Base-by-base conservation (phyloP, 2,329 filamentous ascomycete genomes). In the Septoria linicola region DNA sequence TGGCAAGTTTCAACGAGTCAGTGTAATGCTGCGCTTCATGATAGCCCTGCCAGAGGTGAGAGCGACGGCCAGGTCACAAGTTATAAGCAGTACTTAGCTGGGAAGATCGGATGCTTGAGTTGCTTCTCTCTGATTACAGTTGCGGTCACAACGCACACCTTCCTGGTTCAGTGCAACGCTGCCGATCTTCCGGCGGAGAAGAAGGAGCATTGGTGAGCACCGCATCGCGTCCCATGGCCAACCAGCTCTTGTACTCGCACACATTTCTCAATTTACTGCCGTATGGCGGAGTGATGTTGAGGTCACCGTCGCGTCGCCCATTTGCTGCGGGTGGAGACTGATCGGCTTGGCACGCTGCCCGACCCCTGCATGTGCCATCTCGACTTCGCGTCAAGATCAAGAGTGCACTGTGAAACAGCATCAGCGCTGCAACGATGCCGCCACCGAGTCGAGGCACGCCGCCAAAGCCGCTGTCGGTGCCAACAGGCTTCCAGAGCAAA, bases 1-100 rank as follows among this genome's bases (percentile, higher is more conserved):
- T 82, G 34, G 73, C 71, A 4, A 85, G 71, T 30, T 73, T 73
- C 14, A 85, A 67, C 2, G 73, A 69, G 61, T n/a, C n/a, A n/a
- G n/a, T n/a, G n/a, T n/a, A n/a, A n/a, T n/a, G n/a, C n/a, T n/a
- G n/a, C n/a, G n/a, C n/a, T n/a, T n/a, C n/a, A n/a, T n/a, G n/a
- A n/a, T n/a, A n/a, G 70, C 73, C 68, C 75, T 72, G 20, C 70
- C 69, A 49, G 72, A 74, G 8, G 72, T 72, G 25, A 74, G 53
- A 16, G 70, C 70, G 14, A 55, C 55, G 25, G 58, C 55, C 1
- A 13, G 3, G 32, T 35, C 13, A 7, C 7, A 16, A 35, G 32
- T 35, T 13, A 13, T 13, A 8, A 35, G 5, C 10, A 35, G 32
- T 7, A 35, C n/a, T 10, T 35, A 35, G 32, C 32, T 35, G n/a